Conservation (phyloP, 2,329 filamentous ascomycete species). For the Endothia cerciana region DNA sequence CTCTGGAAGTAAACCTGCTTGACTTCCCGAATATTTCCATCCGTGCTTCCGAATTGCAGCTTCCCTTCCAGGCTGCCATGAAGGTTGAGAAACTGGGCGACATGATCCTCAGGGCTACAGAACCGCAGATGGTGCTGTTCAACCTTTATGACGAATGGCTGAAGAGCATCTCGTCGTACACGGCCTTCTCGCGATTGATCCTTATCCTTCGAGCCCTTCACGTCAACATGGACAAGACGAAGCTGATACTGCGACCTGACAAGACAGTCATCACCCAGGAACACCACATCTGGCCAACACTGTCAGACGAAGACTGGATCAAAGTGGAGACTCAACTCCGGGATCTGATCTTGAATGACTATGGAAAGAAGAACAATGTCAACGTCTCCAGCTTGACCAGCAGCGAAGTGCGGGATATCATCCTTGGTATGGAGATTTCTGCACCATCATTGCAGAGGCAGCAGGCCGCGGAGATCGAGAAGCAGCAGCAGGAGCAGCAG, state of each 20-base stretch:
- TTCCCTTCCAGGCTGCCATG: slow-evolving; percentile 99
- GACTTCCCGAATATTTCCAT: slow-evolving; percentile 99
- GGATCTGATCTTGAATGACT: slow-evolving; percentile 96
- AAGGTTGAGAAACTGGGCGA: slow-evolving; percentile 99
- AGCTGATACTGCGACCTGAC: slow-evolving; percentile 90
- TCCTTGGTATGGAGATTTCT: slow-evolving; percentile 98
- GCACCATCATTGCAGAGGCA: slow-evolving; percentile 97
- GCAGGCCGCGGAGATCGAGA: slow-evolving; percentile 97
- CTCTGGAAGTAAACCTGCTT: slow-evolving; percentile 92
- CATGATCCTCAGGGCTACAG: slow-evolving; percentile 96
- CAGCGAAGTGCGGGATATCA: slow-evolving; percentile 97
- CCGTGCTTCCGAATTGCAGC: slow-evolving; percentile 90
- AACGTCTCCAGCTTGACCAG: slow-evolving; percentile 96
- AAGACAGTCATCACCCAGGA: slow-evolving; percentile 98
- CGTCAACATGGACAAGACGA: slow-evolving; percentile 98
- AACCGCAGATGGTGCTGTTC: slow-evolving; percentile 99
- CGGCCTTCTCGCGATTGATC: slow-evolving; percentile 93
- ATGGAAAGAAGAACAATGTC: slow-evolving; percentile 99
- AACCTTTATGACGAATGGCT: slow-evolving; percentile 99
- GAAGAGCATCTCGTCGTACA: slow-evolving; percentile 98
- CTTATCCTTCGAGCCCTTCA: slow-evolving; percentile 93
- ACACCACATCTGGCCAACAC: slow-evolving; percentile 96
- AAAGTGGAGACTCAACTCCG: slow-evolving; percentile 97
- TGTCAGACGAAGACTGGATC: slow-evolving; percentile 97
- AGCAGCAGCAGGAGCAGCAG: slow-evolving; percentile 95